Percentiles rank a stretch among this genome's conserved stretches.
These are phyloP conservation scores for Diplocarpon rosae DNA, from an alignment of 2,329 filamentous ascomycete genomes.

Conservation along the genomic window DNA sequence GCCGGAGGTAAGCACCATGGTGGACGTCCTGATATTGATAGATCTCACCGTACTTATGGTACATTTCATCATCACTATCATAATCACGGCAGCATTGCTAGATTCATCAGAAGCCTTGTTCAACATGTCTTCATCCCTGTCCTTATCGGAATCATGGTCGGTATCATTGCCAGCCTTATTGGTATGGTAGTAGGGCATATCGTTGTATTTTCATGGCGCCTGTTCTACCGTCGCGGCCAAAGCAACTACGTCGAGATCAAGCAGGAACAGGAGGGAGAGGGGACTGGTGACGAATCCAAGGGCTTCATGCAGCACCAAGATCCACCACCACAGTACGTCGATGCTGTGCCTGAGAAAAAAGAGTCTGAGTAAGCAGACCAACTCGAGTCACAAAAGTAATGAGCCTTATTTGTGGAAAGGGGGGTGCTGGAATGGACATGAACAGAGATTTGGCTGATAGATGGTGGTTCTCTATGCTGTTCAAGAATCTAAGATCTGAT, in stretches of 20 bases:
- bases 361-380: neutral
- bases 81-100: slow-evolving; percentile 32
- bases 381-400: neutral
- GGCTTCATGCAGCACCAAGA: slow-evolving; percentile 19
- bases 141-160: slow-evolving; percentile 56
- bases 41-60: slow-evolving; percentile 20
- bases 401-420: neutral
- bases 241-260: slow-evolving; percentile 16
- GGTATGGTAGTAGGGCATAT: slow-evolving; percentile 56
- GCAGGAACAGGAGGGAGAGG: slow-evolving; percentile 15
- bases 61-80: slow-evolving; percentile 29
- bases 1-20: slow-evolving; percentile 12
- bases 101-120: slow-evolving; percentile 43
- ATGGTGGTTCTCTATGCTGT: neutral
- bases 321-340: slow-evolving; percentile 24
- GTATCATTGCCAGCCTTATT: slow-evolving; percentile 54
- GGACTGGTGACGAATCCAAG: slow-evolving; percentile 20
- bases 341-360: slow-evolving; percentile 17
- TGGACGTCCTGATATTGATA: slow-evolving; percentile 15
- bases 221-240: slow-evolving; percentile 37
- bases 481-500: slow-evolving; percentile 2
- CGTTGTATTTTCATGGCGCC: slow-evolving; percentile 47
- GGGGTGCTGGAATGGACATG: neutral
- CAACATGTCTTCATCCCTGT: slow-evolving; percentile 57
- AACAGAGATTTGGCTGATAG: neutral